Evolutionary conservation across 331 rosid species (phyloP).

Genomic region (Pyracantha coccinea): DNA sequence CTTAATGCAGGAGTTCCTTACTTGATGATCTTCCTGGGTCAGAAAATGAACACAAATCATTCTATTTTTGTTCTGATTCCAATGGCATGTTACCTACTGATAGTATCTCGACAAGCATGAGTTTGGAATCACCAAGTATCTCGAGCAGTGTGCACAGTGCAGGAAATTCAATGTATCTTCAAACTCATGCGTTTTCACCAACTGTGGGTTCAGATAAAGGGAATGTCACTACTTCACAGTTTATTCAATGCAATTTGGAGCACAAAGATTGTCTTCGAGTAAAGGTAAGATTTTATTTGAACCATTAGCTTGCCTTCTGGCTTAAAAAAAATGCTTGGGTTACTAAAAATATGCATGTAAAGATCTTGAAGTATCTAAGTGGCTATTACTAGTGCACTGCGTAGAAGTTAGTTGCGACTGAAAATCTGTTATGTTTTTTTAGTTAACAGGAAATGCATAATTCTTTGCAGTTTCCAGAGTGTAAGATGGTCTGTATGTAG

Average conservation of each 20-base stretch:
- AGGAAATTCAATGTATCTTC: constrained; percentile 24
- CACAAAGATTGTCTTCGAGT: constrained; percentile 11
- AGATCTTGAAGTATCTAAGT: background rate
- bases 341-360: background rate
- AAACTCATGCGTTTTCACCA: constrained; percentile 20
- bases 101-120: constrained; percentile 6
- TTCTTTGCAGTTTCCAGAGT: background rate
- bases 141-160: constrained; percentile 7
- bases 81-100: constrained; percentile 20
- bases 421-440: background rate
- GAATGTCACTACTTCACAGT: constrained; percentile 11
- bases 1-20: constrained; percentile 38
- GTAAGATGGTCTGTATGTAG: background rate
- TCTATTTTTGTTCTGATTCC: constrained; percentile 23
- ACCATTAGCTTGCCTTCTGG: background rate
- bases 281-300: constrained; percentile 30
- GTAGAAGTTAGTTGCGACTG: background rate
- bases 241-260: constrained; percentile 20
- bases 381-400: background rate
- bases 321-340: background rate
- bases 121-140: constrained; percentile 13
- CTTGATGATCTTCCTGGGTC: constrained; percentile 32
- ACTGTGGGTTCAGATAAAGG: constrained; percentile 19
- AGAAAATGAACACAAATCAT: constrained; percentile 26
- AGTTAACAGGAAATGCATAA: background rate